Conservation (phyloP, 495 filamentous ascomycete genomes). For the Trichocladium antarcticum region DNA sequence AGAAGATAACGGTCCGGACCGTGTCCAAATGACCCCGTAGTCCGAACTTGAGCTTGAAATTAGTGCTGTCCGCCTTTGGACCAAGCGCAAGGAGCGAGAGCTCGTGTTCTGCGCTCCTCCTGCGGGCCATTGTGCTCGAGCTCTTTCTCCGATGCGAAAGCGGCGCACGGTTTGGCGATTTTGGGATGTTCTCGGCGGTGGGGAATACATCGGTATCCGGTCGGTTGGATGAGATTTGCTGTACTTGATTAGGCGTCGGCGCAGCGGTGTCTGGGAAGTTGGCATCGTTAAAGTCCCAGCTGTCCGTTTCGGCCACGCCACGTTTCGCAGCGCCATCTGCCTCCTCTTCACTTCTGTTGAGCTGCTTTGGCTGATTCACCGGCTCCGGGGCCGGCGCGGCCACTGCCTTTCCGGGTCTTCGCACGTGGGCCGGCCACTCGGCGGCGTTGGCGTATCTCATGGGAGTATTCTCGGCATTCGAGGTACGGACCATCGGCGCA, state of each 20-base stretch:
- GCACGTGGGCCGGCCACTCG: slow-evolving; percentile 36
- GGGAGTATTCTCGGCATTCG: slow-evolving; percentile 27
- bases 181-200: slow-evolving; percentile 64
- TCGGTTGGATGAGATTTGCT: slow-evolving; percentile 40
- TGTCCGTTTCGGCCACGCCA: slow-evolving; percentile 48
- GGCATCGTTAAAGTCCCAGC: slow-evolving; percentile 86
- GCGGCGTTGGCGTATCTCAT: slow-evolving; percentile 23
- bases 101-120: slow-evolving; percentile 48
- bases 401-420: slow-evolving; percentile 29
- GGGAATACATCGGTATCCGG: slow-evolving; percentile 82
- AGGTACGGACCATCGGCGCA: slow-evolving; percentile 35
- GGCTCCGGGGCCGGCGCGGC: slow-evolving; percentile 49
- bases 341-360: slow-evolving; percentile 29
- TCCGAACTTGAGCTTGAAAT: slow-evolving; percentile 87
- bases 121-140: slow-evolving; percentile 48
- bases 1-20: slow-evolving; percentile 88
- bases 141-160: slow-evolving; percentile 71
- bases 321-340: slow-evolving; percentile 24
- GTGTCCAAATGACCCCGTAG: slow-evolving; percentile 88
- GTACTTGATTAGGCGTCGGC: slow-evolving; percentile 31
- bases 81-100: slow-evolving; percentile 36
- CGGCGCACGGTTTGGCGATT: slow-evolving; percentile 65
- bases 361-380: slow-evolving; percentile 7
- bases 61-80: slow-evolving; percentile 49
- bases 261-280: slow-evolving; percentile 37